Base-by-base conservation (phyloP, 2,329 filamentous ascomycete species). In the Talaromyces marneffei region DNA sequence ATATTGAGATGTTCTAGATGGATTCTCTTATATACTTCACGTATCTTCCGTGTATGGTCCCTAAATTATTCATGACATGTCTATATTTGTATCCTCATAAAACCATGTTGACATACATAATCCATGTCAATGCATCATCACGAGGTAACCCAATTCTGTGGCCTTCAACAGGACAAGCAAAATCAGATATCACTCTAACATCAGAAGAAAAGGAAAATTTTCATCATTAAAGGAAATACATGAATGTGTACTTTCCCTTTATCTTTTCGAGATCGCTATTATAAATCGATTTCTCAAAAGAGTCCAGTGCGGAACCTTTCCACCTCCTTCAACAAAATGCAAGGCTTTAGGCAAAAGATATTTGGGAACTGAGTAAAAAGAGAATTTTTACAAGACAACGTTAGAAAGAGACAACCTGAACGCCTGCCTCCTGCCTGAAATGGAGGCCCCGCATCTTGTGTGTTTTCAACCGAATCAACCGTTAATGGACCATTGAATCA, bases 371-470 rank as follows among this genome's bases (percentile, higher is more conserved):
- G 29, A 35, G 27, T 35, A n/a, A 31, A 58, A 44, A 29, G 39
- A 18, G 18, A 55, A 55, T 55, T 55, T n/a, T 59, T 59, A 53
- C 44, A 59, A 53, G 48, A 59, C 44, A 53, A 59, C 52, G 31
- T 52, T n/a, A n/a, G 42, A 42, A 59, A 42, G 44, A 40, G 57
- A 74, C 72, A 72, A 73, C 74, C 73, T 69, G 70, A 75, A 75
- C 74, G 74, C 74, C 74, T 73, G 74, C 74, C 73, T 71, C 70
- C 74, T 74, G 74, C 73, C 73, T 71, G 70, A 65, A 67, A 65
- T 53, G 57, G 57, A 59, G 53, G 60, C 65, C 60, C 60, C 65
- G 64, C 62, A 65, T 65, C 63, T 62, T 61, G 64, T 67, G 67
- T 68, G 40, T 59, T 52, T 52, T 52, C 27, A 53, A 46, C 52